A percentile compares a stretch with the other conserved stretches of the same genome.
These are phyloP conservation scores for Nicotiana knightiana DNA, from an alignment of 257 asterid genomes.

Conservation along the genomic window DNA sequence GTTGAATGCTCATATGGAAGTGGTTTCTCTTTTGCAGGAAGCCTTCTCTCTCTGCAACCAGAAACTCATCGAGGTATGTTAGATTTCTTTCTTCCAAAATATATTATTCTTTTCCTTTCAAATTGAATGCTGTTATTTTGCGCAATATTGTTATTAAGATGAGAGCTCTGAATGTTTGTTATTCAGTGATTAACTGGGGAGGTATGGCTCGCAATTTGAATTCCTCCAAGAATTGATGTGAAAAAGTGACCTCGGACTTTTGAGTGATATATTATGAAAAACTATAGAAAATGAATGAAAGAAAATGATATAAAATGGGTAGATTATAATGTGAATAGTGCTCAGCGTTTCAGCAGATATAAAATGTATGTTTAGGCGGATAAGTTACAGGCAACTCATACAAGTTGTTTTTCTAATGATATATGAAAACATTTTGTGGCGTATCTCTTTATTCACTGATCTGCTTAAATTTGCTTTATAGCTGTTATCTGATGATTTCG, in stretches of 20 bases:
- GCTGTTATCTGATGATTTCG: conserved; percentile 5
- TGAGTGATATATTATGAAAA: not conserved
- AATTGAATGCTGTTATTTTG: not conserved
- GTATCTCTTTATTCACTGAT: not conserved
- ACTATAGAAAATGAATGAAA: not conserved
- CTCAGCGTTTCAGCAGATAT: not conserved
- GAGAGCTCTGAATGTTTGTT: not conserved
- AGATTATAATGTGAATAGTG: not conserved
- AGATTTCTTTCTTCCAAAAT: not conserved
- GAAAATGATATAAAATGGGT: not conserved
- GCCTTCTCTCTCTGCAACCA: conserved; percentile 84
- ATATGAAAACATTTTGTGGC: not conserved
- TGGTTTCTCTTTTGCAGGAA: conserved; percentile 49
- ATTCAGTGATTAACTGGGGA: not conserved
- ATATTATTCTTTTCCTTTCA: not conserved
- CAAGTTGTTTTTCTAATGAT: not conserved
- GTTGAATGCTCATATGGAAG: not conserved
- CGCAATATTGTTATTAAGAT: not conserved
- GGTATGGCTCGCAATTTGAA: not conserved
- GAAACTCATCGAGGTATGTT: conserved; percentile 65
- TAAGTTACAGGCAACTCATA: not conserved
- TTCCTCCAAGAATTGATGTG: not conserved
- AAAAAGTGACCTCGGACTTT: not conserved
- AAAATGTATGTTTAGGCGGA: not conserved
- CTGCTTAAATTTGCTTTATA: not conserved